Percentiles rank a stretch among this genome's conserved stretches.
Evolutionary conservation across 331 rosid genomes (phyloP).

Genomic region (Dryas integrifolia): DNA sequence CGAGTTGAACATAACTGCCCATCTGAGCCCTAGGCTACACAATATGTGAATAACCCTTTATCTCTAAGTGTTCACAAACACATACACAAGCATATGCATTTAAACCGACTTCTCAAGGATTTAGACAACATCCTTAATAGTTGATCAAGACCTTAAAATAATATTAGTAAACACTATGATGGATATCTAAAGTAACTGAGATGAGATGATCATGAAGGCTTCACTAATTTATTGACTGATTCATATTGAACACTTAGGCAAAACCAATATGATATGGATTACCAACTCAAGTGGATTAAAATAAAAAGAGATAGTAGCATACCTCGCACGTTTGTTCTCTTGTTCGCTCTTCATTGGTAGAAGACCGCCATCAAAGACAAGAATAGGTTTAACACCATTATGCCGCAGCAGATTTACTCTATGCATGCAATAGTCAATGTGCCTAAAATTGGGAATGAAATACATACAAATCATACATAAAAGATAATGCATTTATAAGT

Average conservation of each 20-base stretch:
- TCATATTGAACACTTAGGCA: not conserved
- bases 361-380: conserved; percentile 92
- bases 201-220: not conserved
- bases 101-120: not conserved
- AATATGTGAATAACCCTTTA: not conserved
- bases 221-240: not conserved
- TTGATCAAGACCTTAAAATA: not conserved
- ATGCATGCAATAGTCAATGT: conserved; percentile 90
- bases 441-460: conserved; percentile 49
- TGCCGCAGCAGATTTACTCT: conserved; percentile 85
- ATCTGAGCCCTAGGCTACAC: not conserved
- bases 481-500: not conserved
- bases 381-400: conserved; percentile 72
- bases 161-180: not conserved
- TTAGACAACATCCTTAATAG: not conserved
- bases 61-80: not conserved
- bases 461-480: not conserved
- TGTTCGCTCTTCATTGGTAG: conserved; percentile 92
- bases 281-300: not conserved
- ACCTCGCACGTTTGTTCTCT: conserved; percentile 93
- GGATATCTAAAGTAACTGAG: not conserved
- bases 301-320: conserved; percentile 3
- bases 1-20: not conserved
- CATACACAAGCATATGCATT: not conserved
- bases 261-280: not conserved